These are phyloP conservation scores for Penicillium brevicompactum DNA, from an alignment of 2,329 filamentous ascomycete genomes.

Conservation along the genomic window DNA sequence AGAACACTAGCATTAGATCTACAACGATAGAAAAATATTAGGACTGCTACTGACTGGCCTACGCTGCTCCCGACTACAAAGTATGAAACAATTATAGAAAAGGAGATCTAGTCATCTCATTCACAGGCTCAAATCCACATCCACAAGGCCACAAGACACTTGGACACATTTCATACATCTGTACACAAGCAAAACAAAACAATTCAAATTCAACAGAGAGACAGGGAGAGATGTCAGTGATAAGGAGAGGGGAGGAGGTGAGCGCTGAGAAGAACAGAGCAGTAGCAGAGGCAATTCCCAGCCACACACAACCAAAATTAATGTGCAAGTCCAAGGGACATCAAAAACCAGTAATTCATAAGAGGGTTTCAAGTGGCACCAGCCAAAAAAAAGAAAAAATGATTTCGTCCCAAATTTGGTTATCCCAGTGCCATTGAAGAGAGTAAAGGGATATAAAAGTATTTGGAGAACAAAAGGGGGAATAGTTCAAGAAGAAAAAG, in stretches of 20 bases:
- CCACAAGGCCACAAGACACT: conserved; percentile 7
- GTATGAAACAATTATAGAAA: not conserved
- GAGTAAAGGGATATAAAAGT: conserved; percentile 16
- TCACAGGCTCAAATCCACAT: conserved; percentile 11
- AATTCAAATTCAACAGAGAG: conserved; percentile 1
- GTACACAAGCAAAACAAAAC: conserved; percentile 16
- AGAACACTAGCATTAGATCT: not conserved
- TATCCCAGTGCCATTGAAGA: conserved; percentile 24
- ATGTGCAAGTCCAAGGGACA: conserved; percentile 17
- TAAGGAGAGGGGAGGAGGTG: conserved; percentile 9
- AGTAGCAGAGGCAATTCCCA: conserved; percentile 15
- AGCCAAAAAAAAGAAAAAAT: conserved; percentile 12
- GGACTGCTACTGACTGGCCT: not conserved
- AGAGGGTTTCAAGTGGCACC: conserved; percentile 16
- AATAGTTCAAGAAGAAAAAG: conserved; percentile 34
- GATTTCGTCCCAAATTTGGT: conserved; percentile 22
- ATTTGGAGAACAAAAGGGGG: conserved; percentile 36
- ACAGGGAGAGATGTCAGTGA: conserved; percentile 5
- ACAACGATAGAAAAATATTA: not conserved
- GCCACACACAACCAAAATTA: conserved; percentile 23
- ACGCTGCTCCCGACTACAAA: not conserved
- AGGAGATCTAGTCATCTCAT: conserved; percentile 23
- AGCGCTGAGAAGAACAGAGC: conserved; percentile 14
- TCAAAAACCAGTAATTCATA: conserved; percentile 20
- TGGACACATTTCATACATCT: conserved; percentile 16